Percentiles rank a stretch among this genome's conserved stretches.
Evolutionary conservation across 768 basidiomycete species (phyloP).

Genomic region (Trametes cingulata): DNA sequence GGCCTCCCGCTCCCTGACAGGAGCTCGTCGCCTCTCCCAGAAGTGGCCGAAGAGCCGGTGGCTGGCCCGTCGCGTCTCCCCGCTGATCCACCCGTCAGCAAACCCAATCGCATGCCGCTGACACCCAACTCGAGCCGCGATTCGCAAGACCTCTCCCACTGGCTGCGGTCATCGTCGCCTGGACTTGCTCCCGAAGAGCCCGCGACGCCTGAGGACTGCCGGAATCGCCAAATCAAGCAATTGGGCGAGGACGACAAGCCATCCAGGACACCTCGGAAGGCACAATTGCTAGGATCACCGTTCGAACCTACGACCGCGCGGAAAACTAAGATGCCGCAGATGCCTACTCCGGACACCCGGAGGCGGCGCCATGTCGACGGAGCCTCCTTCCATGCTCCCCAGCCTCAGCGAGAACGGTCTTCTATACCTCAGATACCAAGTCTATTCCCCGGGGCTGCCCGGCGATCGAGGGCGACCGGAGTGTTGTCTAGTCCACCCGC

Average conservation of each 20-base stretch:
- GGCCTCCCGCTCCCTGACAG: neutral
- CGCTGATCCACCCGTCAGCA: neutral
- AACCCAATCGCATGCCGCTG: constrained; percentile 4
- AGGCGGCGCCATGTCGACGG: neutral
- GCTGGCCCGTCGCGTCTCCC: constrained; percentile 9
- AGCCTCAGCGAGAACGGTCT: neutral
- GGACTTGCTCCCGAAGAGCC: neutral
- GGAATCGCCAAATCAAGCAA: neutral
- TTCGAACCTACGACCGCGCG: neutral
- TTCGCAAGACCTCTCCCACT: constrained; percentile 12
- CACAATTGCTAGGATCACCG: neutral
- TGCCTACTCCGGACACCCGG: constrained; percentile 6
- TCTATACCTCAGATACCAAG: no score
- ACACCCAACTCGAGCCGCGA: constrained; percentile 14
- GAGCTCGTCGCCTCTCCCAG: constrained; percentile 11
- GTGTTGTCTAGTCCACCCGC: no score
- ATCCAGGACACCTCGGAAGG: neutral
- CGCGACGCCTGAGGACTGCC: neutral
- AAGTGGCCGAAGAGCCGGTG: neutral
- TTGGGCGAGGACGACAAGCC: neutral
- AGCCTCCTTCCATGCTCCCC: neutral
- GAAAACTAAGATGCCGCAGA: constrained; percentile 3
- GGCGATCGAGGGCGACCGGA: no score
- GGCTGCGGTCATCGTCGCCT: constrained; percentile 16
- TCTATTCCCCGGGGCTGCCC: no score